phyloP scores from a whole-genome alignment of 2,329 filamentous ascomycete genomes.

The Ophiostoma populinum region DNA sequence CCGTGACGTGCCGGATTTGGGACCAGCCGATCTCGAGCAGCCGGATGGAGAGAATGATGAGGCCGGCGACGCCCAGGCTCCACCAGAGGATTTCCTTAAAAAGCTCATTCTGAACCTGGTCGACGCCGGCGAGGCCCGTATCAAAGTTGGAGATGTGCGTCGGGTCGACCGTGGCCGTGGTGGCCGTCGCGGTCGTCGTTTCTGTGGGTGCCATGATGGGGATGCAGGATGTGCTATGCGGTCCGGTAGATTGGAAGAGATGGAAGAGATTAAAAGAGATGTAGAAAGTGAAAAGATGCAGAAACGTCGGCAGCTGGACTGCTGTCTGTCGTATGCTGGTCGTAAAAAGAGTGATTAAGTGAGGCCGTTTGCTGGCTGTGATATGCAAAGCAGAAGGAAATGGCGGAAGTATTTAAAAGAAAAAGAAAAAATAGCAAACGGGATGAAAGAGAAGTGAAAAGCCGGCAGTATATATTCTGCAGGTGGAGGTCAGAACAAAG shows the following conservation, averaged over 20 bases:
- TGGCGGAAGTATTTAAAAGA: not conserved
- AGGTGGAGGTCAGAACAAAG: not conserved
- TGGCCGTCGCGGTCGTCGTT: conserved; percentile 15
- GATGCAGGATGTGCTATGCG: not conserved
- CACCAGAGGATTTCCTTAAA: conserved; percentile 43
- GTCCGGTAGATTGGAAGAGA: not conserved
- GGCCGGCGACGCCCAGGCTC: conserved; percentile 37
- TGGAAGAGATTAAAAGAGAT: not conserved
- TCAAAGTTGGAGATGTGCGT: conserved; percentile 33
- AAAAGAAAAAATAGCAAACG: not conserved
- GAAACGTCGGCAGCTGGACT: not conserved
- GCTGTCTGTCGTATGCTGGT: not conserved
- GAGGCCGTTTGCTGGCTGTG: not conserved
- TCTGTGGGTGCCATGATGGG: not conserved
- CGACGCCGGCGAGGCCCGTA: conserved; percentile 40
- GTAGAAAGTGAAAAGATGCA: not conserved
- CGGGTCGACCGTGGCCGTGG: conserved; percentile 6
- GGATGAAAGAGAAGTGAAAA: not conserved
- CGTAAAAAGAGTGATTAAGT: not conserved
- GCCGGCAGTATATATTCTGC: not conserved
- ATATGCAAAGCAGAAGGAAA: not conserved
- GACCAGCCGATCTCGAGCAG: conserved; percentile 35
- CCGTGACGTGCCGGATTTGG: conserved; percentile 39
- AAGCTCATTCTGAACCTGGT: conserved; percentile 37
- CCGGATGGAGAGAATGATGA: conserved; percentile 35